Conservation (phyloP, 768 basidiomycete genomes). For the Candolleomyces eurysporus region DNA sequence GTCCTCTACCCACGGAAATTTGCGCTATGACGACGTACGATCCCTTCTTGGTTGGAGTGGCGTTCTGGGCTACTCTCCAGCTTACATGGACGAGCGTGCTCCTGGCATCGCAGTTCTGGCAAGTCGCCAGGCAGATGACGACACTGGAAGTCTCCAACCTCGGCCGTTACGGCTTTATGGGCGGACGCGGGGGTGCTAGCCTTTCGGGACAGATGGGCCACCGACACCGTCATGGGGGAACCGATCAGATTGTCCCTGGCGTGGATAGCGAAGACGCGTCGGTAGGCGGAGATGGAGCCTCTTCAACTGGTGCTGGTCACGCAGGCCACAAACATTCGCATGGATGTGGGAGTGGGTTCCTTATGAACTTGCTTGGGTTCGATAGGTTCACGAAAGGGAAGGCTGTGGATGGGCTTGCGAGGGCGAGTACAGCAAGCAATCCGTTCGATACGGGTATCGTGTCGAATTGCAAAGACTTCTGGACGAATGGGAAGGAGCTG, state of each 20-base stretch:
- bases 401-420: conserved; percentile 81
- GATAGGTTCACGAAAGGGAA: conserved; percentile 93
- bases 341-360: conserved; percentile 52
- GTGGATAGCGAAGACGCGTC: conserved; percentile 50
- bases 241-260: conserved; percentile 33
- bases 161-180: conserved; percentile 96
- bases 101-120: conserved; percentile 85
- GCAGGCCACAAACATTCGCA: conserved; percentile 46
- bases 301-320: conserved; percentile 40
- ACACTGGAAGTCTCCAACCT: conserved; percentile 95
- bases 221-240: conserved; percentile 43
- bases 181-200: conserved; percentile 75
- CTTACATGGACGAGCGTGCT: conserved; percentile 93
- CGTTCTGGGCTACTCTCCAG: conserved; percentile 87
- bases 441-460: conserved; percentile 86
- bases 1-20: conserved; percentile 63
- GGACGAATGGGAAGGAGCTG: conserved; percentile 80
- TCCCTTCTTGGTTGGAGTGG: conserved; percentile 80
- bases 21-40: conserved; percentile 74
- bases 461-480: conserved; percentile 90
- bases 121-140: conserved; percentile 92
- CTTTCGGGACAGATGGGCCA: conserved; percentile 78
- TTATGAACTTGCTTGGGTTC: conserved; percentile 89
- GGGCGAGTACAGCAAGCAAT: conserved; percentile 75
- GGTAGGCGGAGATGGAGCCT: conserved; percentile 20